A percentile compares a stretch with the other conserved stretches of the same genome.
Evolutionary conservation across 2,329 filamentous ascomycete species (phyloP).

Genomic region (Xenosphaeropsis pyriputrescens): DNA sequence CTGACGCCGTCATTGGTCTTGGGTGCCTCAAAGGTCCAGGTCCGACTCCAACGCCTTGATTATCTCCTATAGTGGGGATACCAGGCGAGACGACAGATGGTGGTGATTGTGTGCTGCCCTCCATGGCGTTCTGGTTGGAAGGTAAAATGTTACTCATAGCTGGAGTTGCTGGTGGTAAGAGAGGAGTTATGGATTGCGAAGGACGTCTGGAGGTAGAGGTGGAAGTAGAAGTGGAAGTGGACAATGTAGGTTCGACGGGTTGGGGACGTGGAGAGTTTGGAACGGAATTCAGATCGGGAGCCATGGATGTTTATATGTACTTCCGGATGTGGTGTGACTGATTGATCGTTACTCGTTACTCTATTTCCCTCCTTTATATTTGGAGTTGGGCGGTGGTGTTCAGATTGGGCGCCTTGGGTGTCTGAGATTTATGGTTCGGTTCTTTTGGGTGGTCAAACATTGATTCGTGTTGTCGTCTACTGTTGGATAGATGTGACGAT

Average conservation of each 20-base stretch:
- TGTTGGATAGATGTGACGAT: too few species aligned
- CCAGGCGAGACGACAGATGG: conserved; percentile 10
- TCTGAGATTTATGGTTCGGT: too few species aligned
- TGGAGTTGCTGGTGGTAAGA: conserved; percentile 7
- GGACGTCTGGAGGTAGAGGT: conserved; percentile 13
- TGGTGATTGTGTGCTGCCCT: conserved; percentile 6
- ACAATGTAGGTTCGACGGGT: conserved; percentile 3
- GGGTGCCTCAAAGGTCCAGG: conserved; percentile 74
- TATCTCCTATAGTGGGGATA: conserved; percentile 14
- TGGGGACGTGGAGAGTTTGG: conserved; percentile 13
- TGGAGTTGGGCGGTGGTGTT: too few species aligned
- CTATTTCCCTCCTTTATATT: too few species aligned
- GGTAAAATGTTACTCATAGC: conserved; percentile 14
- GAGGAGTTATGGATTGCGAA: conserved; percentile 11
- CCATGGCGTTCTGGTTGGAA: conserved; percentile 16
- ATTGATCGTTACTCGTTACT: too few species aligned
- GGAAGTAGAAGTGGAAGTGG: conserved; percentile 9
- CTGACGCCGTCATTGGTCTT: conserved; percentile 72
- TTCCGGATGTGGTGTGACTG: too few species aligned
- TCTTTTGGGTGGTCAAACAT: too few species aligned
- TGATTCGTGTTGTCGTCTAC: too few species aligned
- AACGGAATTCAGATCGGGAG: conserved; percentile 19
- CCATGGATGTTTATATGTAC: conserved; percentile 9
- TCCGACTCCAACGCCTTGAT: conserved; percentile 34
- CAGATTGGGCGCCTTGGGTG: too few species aligned